Percentiles rank a stretch among this genome's conserved stretches.
Evolutionary conservation across 2,329 filamentous ascomycete genomes (phyloP).

Genomic region (Pseudopithomyces maydicus): DNA sequence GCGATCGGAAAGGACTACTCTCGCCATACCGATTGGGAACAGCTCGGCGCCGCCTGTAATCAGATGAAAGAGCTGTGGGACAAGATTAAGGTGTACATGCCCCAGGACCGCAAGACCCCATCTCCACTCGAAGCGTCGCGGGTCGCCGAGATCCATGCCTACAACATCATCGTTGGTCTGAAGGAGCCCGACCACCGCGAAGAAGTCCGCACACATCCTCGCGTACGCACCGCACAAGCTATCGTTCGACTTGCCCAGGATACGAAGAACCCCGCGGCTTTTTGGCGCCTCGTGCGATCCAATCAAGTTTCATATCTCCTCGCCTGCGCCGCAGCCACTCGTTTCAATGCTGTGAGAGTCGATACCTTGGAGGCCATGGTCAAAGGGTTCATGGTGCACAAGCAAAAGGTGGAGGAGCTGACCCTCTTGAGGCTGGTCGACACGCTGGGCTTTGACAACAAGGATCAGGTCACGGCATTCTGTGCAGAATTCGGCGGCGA

Average conservation of each 20-base stretch:
- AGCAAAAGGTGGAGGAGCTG: conserved; percentile 57
- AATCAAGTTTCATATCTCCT: conserved; percentile 64
- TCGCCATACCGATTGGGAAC: conserved; percentile 65
- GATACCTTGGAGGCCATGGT: conserved; percentile 60
- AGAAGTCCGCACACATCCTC: conserved; percentile 57
- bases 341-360: conserved; percentile 64
- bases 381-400: conserved; percentile 57
- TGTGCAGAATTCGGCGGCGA: conserved; percentile 59
- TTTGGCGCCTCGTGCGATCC: conserved; percentile 63
- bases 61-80: conserved; percentile 60
- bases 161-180: conserved; percentile 59
- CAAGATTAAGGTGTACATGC: conserved; percentile 41
- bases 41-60: conserved; percentile 66
- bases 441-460: conserved; percentile 61
- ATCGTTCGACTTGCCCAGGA: conserved; percentile 61
- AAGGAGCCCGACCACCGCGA: conserved; percentile 53
- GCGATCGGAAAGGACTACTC: conserved; percentile 49
- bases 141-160: conserved; percentile 64
- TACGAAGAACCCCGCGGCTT: conserved; percentile 62
- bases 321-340: conserved; percentile 67
- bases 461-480: conserved; percentile 59
- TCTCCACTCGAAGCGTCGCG: not conserved
- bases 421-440: conserved; percentile 57
- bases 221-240: conserved; percentile 62
- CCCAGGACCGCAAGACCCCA: conserved; percentile 56